These are phyloP conservation scores for Vachellia collinsii DNA, from an alignment of 306 rosid genomes.

Conservation along the genomic window DNA sequence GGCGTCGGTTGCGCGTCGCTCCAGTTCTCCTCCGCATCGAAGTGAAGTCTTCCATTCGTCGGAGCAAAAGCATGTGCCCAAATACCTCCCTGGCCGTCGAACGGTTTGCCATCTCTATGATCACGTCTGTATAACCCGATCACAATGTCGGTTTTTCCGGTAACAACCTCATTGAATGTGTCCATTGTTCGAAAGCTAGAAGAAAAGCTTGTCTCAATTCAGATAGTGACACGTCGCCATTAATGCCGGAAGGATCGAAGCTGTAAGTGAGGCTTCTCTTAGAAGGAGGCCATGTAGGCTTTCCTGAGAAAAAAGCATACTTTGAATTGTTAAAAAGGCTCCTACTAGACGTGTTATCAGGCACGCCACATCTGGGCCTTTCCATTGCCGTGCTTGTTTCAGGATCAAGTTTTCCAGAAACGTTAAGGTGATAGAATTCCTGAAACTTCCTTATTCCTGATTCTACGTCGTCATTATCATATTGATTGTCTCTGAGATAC, in stretches of 20 bases:
- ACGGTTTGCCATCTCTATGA: neutral
- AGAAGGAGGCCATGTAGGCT: constrained; percentile 8
- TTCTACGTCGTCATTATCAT: neutral
- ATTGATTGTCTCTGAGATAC: neutral
- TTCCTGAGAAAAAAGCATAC: neutral
- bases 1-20: neutral
- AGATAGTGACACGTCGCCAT: neutral
- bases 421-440: constrained; percentile 1
- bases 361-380: constrained; percentile 23
- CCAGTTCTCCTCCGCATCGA: constrained; percentile 31
- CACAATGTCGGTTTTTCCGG: neutral
- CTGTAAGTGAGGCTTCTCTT: constrained; percentile 15
- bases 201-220: neutral
- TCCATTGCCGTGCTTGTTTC: neutral
- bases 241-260: neutral
- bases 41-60: neutral
- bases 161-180: neutral
- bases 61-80: neutral
- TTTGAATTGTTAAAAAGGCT: neutral
- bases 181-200: neutral
- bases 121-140: neutral
- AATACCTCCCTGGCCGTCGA: neutral
- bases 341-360: neutral
- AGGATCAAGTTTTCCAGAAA: constrained; percentile 26
- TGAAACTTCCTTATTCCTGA: constrained; percentile 11